A percentile compares a stretch with the other conserved stretches of the same genome.
phyloP scores from a whole-genome alignment of 768 basidiomycete species.

The Lactarius evosmus region DNA sequence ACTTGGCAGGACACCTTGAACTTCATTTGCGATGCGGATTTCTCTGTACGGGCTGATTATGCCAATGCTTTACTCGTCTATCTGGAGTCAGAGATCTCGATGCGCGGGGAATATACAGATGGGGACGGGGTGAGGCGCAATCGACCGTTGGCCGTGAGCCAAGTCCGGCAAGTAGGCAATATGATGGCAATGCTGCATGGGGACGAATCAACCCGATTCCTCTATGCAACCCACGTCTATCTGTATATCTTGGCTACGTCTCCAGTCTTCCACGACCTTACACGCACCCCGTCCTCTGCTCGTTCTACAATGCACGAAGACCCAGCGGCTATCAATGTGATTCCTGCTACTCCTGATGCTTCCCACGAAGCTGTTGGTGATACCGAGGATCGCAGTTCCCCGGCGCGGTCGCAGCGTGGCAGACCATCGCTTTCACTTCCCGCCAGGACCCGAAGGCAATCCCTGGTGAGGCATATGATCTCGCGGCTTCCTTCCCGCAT shows the following conservation, averaged over 20 bases:
- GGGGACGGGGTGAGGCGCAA: slow-evolving; percentile 46
- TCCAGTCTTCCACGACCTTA: slow-evolving; percentile 46
- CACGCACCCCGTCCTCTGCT: slow-evolving; percentile 43
- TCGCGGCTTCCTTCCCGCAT: slow-evolving; percentile 46
- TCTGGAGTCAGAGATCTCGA: slow-evolving; percentile 70
- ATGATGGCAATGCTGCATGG: slow-evolving; percentile 52
- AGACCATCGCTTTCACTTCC: slow-evolving; percentile 48
- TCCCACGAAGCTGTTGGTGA: slow-evolving; percentile 36
- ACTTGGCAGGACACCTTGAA: slow-evolving; percentile 90
- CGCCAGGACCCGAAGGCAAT: slow-evolving; percentile 56
- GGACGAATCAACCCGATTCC: slow-evolving; percentile 64
- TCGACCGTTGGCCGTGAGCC: slow-evolving; percentile 48
- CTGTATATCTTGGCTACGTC: slow-evolving; percentile 76
- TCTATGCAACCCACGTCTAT: slow-evolving; percentile 79
- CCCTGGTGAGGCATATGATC: slow-evolving; percentile 51
- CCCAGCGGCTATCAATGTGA: slow-evolving; percentile 21
- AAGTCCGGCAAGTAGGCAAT: slow-evolving; percentile 45
- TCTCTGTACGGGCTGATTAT: slow-evolving; percentile 77
- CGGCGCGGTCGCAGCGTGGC: slow-evolving; percentile 37
- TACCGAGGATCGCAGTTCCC: slow-evolving; percentile 34
- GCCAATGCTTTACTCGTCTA: slow-evolving; percentile 71
- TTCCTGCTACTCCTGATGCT: slow-evolving; percentile 29
- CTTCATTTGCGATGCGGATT: slow-evolving; percentile 76
- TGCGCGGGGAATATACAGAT: slow-evolving; percentile 50
- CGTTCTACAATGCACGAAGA: slow-evolving; percentile 30